phyloP scores from a whole-genome alignment of 1,284 basidiomycete species.

The Crucibulum parvulum region DNA sequence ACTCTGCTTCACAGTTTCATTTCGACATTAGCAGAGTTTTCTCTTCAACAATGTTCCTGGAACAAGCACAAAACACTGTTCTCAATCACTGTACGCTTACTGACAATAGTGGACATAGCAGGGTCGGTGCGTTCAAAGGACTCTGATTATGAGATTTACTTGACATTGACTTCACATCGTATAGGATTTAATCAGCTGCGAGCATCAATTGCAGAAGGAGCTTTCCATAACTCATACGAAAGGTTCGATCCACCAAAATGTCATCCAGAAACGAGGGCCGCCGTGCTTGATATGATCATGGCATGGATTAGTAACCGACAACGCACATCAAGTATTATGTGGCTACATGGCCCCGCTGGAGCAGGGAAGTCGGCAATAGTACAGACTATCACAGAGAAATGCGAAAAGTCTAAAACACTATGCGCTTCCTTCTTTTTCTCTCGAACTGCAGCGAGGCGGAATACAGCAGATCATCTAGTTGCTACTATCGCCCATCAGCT shows the following conservation, averaged over 20 bases:
- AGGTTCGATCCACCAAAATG: not conserved
- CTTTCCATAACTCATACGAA: too few relatives aligned
- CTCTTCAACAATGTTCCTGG: too few relatives aligned
- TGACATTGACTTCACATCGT: too few relatives aligned
- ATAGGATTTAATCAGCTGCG: too few relatives aligned
- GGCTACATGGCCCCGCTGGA: not conserved
- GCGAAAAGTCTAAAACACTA: not conserved
- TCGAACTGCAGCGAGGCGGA: not conserved
- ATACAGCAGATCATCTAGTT: not conserved
- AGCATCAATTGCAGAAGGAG: too few relatives aligned
- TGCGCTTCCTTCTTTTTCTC: not conserved
- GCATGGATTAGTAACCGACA: not conserved
- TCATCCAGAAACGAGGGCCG: not conserved
- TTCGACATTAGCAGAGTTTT: too few relatives aligned
- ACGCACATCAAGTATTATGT: not conserved
- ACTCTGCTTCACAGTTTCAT: too few relatives aligned
- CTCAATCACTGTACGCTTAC: too few relatives aligned
- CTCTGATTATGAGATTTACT: too few relatives aligned
- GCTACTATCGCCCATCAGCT: not conserved
- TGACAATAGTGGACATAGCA: too few relatives aligned
- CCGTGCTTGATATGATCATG: not conserved
- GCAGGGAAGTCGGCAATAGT: not conserved
- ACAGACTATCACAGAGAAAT: not conserved
- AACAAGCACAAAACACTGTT: too few relatives aligned
- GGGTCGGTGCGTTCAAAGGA: too few relatives aligned